phyloP scores from a whole-genome alignment of 2,329 filamentous ascomycete species.

The Fusarium brachygibbosum region DNA sequence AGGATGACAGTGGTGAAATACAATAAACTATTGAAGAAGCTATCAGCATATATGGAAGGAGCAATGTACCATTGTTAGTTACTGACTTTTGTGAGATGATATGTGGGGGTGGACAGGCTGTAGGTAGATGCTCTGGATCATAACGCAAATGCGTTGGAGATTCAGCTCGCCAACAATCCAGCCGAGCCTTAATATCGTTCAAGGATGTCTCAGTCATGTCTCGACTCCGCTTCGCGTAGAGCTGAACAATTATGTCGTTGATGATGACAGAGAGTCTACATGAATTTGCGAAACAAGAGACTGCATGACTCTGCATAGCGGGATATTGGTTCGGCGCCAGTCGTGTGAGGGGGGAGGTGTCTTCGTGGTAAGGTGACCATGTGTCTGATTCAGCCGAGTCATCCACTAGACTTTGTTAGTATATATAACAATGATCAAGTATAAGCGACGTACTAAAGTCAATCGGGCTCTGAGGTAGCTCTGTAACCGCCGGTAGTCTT shows the following conservation, averaged over 20 bases:
- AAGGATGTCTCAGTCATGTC: constrained; percentile 8
- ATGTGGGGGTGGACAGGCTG: constrained; percentile 1
- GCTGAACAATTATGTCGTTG: constrained; percentile 11
- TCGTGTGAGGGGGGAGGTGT: constrained; percentile 4
- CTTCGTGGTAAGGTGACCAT: constrained; percentile 11
- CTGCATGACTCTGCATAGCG: constrained; percentile 10
- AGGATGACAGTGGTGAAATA: constrained; percentile 8
- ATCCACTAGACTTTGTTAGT: neutral
- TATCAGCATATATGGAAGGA: neutral
- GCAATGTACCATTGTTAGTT: rapidly evolving
- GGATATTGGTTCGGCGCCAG: constrained; percentile 7
- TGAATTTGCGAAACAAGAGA: constrained; percentile 12
- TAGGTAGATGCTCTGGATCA: constrained; percentile 1
- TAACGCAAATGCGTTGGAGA: constrained; percentile 1
- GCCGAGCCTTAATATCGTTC: constrained; percentile 5
- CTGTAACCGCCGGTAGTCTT: constrained; percentile 9
- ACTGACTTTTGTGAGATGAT: constrained; percentile 14
- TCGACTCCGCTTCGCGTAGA: constrained; percentile 7
- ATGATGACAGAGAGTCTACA: constrained; percentile 7
- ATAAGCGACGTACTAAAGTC: constrained; percentile 1
- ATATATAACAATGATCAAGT: too few species aligned
- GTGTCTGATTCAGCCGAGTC: constrained; percentile 9
- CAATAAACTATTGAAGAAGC: neutral
- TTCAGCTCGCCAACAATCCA: constrained; percentile 4
- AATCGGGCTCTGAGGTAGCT: constrained; percentile 9